A percentile compares a stretch with the other conserved stretches of the same genome.
phyloP scores from a whole-genome alignment of 225 moss, liverwort and hornwort species.

The Anthoceros angustus region DNA sequence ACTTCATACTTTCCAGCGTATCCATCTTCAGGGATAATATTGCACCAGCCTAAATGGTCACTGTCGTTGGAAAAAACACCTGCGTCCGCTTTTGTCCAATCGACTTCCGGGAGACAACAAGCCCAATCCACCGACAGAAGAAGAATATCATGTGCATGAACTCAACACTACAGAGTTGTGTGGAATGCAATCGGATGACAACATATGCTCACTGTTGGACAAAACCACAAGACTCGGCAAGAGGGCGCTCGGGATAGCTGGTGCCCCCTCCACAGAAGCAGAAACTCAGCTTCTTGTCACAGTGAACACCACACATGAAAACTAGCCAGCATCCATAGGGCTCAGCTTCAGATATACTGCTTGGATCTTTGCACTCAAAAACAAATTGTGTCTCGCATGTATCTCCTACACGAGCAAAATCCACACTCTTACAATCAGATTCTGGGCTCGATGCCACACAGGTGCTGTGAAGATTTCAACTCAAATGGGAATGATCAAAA shows the following conservation, averaged over 20 bases:
- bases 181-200: background rate
- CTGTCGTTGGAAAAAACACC: conserved; percentile 36
- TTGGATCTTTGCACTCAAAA: conserved; percentile 27
- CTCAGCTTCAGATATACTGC: conserved; percentile 9
- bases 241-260: conserved; percentile 55
- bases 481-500: background rate
- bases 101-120: conserved; percentile 8
- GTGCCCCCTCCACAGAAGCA: conserved; percentile 54
- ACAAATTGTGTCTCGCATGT: conserved; percentile 13
- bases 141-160: background rate
- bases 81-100: conserved; percentile 43
- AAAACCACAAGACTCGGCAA: conserved; percentile 64
- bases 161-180: no score
- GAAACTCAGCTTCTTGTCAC: conserved; percentile 41
- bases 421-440: background rate
- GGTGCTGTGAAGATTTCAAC: background rate
- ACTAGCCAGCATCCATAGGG: conserved; percentile 46
- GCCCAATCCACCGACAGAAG: conserved; percentile 3
- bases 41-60: conserved; percentile 61
- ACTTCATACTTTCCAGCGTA: conserved; percentile 14
- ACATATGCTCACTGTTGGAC: conserved; percentile 25
- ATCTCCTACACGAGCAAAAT: conserved; percentile 13
- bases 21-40: conserved; percentile 37
- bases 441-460: background rate
- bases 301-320: conserved; percentile 62